A percentile compares a stretch with the other conserved stretches of the same genome.
Conservation (phyloP, 1,284 basidiomycete genomes). For the Austroboletus sp. region DNA sequence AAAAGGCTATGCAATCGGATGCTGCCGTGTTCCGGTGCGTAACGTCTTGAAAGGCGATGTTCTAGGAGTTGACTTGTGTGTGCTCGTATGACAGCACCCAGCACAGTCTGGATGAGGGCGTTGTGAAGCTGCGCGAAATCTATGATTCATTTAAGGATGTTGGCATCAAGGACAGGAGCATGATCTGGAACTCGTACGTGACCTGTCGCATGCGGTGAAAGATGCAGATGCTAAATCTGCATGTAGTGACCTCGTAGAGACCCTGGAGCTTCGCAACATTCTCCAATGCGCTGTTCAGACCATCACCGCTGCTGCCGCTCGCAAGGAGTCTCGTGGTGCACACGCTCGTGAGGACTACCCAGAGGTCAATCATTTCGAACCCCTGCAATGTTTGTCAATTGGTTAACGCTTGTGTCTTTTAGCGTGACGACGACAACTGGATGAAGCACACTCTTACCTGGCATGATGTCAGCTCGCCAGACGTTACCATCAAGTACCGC, state of each 20-base stretch:
- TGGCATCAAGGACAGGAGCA: constrained; percentile 93
- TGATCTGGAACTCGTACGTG: constrained; percentile 97
- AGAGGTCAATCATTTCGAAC: constrained; percentile 52
- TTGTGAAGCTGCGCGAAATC: constrained; percentile 78
- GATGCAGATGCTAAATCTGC: constrained; percentile 12
- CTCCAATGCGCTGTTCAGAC: constrained; percentile 95
- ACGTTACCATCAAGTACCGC: constrained; percentile 89
- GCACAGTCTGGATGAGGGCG: constrained; percentile 85
- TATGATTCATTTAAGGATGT: constrained; percentile 87
- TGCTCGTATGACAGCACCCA: constrained; percentile 61
- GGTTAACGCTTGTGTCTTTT: no score
- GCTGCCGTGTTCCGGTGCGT: constrained; percentile 81
- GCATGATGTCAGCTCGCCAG: constrained; percentile 66
- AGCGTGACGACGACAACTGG: constrained; percentile 87
- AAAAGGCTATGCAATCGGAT: constrained; percentile 96
- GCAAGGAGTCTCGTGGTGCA: constrained; percentile 95
- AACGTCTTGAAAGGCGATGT: neutral
- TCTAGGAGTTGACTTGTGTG: constrained; percentile 17
- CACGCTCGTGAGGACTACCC: constrained; percentile 96
- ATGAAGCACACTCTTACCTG: constrained; percentile 92
- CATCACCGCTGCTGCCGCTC: constrained; percentile 88
- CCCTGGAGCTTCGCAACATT: constrained; percentile 93
- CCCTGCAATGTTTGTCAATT: no score
- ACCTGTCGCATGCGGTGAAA: neutral
- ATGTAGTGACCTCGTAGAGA: constrained; percentile 86